Percentiles rank a stretch among this genome's conserved stretches.
Conservation (phyloP, 164 flowering plant species). For the Cinnamomum micranthum region DNA sequence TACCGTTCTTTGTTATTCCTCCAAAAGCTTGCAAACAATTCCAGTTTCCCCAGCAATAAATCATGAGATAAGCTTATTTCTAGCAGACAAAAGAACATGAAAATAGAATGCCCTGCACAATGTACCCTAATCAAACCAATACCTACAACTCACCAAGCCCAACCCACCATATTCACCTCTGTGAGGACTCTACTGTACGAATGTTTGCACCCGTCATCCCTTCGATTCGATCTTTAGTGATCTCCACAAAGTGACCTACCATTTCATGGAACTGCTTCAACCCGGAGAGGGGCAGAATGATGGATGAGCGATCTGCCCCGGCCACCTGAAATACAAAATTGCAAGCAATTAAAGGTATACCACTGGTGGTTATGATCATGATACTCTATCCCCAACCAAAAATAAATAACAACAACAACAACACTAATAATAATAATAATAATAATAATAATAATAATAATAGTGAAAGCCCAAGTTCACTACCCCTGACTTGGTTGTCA, state of each 20-base stretch:
- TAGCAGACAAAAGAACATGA: conserved; percentile 1
- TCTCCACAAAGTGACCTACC: conserved; percentile 88
- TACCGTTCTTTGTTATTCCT: conserved; percentile 4
- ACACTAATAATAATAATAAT: too few relatives aligned
- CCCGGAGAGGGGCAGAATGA: conserved; percentile 84
- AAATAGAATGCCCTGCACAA: not conserved
- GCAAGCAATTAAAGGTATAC: not conserved
- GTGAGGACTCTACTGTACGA: conserved; percentile 74
- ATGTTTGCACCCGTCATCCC: conserved; percentile 78
- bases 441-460: too few relatives aligned
- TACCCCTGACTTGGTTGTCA: too few relatives aligned
- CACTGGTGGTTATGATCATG: not conserved
- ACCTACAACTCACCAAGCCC: not conserved
- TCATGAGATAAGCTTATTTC: not conserved
- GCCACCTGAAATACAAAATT: conserved; percentile 55
- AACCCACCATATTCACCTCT: conserved; percentile 41
- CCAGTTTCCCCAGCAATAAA: not conserved
- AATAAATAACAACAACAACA: not conserved
- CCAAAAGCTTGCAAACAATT: not conserved
- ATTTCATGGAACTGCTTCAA: conserved; percentile 81
- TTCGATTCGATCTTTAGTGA: conserved; percentile 77
- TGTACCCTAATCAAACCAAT: not conserved
- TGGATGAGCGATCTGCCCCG: conserved; percentile 90
- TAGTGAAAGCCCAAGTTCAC: not conserved
- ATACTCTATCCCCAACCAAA: not conserved